Conservation (phyloP, 345 rosid species). For the Laguncularia racemosa region DNA sequence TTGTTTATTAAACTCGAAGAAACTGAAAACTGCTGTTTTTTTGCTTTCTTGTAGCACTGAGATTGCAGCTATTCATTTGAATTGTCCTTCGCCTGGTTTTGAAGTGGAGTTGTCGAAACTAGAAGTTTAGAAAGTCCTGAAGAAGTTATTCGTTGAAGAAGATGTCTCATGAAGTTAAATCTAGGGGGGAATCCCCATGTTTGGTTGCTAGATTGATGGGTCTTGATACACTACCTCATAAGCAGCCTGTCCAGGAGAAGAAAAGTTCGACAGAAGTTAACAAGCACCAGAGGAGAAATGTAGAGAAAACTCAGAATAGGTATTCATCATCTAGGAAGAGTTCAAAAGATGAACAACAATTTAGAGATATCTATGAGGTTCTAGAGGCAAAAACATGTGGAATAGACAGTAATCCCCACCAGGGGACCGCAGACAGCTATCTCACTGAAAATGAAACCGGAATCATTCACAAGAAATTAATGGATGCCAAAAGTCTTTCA, state of each 20-base stretch:
- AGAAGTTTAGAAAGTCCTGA: slow-evolving; percentile 37
- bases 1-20: too few species aligned
- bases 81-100: slow-evolving; percentile 37
- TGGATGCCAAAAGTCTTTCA: slow-evolving; percentile 72
- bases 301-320: slow-evolving; percentile 32
- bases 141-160: slow-evolving; percentile 65
- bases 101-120: slow-evolving; percentile 27
- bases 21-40: too few species aligned
- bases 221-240: slow-evolving; percentile 73
- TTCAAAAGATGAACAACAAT: slow-evolving; percentile 73
- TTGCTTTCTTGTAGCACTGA: too few species aligned
- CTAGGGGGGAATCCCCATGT: slow-evolving; percentile 64
- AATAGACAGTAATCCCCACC: slow-evolving; percentile 25
- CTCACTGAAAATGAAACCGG: slow-evolving; percentile 60
- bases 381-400: slow-evolving; percentile 47
- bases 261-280: slow-evolving; percentile 31
- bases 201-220: slow-evolving; percentile 95
- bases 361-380: slow-evolving; percentile 95
- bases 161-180: slow-evolving; percentile 68
- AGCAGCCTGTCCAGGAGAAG: slow-evolving; percentile 36
- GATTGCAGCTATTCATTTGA: slow-evolving; percentile 7
- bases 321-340: slow-evolving; percentile 49
- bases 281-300: slow-evolving; percentile 12
- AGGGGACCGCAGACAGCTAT: slow-evolving; percentile 23
- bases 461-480: slow-evolving; percentile 59